Base-by-base conservation (phyloP, 257 asterid species). In the Scutellaria baicalensis region DNA sequence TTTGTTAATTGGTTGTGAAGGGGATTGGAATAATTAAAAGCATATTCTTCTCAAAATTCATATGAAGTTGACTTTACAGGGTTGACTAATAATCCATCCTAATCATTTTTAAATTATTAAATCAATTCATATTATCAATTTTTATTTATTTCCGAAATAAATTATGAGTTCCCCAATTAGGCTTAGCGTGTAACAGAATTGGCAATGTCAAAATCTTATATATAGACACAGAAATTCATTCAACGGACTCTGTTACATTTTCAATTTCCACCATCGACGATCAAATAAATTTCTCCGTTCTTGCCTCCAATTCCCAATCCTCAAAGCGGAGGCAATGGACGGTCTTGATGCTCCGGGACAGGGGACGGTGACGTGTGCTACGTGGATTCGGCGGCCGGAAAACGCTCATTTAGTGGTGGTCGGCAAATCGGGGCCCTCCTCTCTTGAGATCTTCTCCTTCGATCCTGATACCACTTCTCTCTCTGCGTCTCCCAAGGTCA, bases 311-410 rank as follows among this genome's bases (percentile, higher is more conserved):
- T n/a, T 57, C 68, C 73, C 69, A 48, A 64, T 27, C 18, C 71
- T 63, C 60, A 45, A 70, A 20, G 6, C 64, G 42, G 56, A 54
- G 14, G 33, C 31, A 63, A 92, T 88, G 97, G 95, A 80, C 75
- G 89, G 84, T 18, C 80, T 75, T 42, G 90, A 88, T 80, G 83
- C 83, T 59, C 64, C 86, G 71, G 86, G 70, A 43, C 48, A 75
- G 51, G 91, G 93, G 66, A 83, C 81, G 49, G 96, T 87, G 74
- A 84, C 87, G 39, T 85, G 90, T 70, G 85, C 96, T 43, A 71
- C 88, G 74, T 94, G 99, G 99, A 91, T 94, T 75, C 83, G 89
- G 74, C 88, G 99, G 80, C 98, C 98, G 74, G 99, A 91, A 44
- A 91, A 91, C 79, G 87, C 78, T 57, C 97, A 94, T 66, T 81